A percentile compares a stretch with the other conserved stretches of the same genome.
Evolutionary conservation across 805 yeast species (phyloP).

Genomic region (Ogataea wickerhamii): DNA sequence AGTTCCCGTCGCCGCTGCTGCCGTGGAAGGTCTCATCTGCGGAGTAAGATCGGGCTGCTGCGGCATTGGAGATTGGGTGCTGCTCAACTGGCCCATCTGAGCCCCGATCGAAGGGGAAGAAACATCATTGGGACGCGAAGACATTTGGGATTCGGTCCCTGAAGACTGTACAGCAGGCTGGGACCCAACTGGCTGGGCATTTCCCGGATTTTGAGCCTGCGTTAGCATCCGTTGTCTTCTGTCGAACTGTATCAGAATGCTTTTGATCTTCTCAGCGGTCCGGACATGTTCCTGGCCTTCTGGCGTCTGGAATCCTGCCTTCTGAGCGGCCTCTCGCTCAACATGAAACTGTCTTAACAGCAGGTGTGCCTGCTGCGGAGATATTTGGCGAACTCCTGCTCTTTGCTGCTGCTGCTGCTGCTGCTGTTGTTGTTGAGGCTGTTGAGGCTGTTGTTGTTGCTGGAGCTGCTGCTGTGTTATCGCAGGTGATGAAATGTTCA

Average conservation of each 20-base stretch:
- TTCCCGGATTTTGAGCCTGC: conserved; percentile 30
- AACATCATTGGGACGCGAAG: not conserved
- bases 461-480: too few species aligned
- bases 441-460: conserved; percentile 17
- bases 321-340: conserved; percentile 60
- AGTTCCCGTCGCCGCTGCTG: conserved; percentile 7
- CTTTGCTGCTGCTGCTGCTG: conserved; percentile 20
- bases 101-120: not conserved
- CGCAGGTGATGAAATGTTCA: conserved; percentile 40
- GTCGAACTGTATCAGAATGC: conserved; percentile 47
- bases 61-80: conserved; percentile 1
- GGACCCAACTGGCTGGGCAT: conserved; percentile 11
- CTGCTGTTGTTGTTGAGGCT: conserved; percentile 14
- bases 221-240: conserved; percentile 27
- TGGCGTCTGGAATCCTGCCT: conserved; percentile 55
- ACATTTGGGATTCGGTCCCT: conserved; percentile 5
- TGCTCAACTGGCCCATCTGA: conserved; percentile 3
- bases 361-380: conserved; percentile 53
- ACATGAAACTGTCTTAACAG: conserved; percentile 55
- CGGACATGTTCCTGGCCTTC: conserved; percentile 60
- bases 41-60: conserved; percentile 10
- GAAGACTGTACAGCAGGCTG: conserved; percentile 11
- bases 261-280: conserved; percentile 62
- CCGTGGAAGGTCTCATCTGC: conserved; percentile 11
- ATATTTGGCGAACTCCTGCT: conserved; percentile 28